Percentiles rank a stretch among this genome's conserved stretches.
phyloP scores from a whole-genome alignment of 495 filamentous ascomycete species.

The Viridothelium virens region DNA sequence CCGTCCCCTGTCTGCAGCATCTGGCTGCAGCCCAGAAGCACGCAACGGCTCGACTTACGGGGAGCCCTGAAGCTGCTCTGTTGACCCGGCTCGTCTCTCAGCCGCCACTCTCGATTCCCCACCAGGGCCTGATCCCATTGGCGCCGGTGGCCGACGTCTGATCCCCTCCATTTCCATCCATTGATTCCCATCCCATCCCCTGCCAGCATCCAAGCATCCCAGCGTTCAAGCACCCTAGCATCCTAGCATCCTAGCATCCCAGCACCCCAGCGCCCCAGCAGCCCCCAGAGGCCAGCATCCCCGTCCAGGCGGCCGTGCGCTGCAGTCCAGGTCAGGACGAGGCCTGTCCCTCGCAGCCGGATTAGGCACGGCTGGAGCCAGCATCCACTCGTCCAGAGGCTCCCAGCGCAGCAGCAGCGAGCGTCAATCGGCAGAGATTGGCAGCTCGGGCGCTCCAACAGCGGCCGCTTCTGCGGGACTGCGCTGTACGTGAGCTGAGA shows the following conservation, averaged over 20 bases:
- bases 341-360: not conserved
- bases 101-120: not conserved
- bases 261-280: no score
- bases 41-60: slow-evolving; percentile 7
- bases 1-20: not conserved
- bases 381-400: slow-evolving; percentile 10
- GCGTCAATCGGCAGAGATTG: not conserved
- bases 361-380: slow-evolving; percentile 3
- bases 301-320: not conserved
- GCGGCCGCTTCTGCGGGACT: not conserved
- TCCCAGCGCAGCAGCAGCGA: slow-evolving; percentile 3
- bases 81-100: not conserved
- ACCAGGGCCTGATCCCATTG: not conserved
- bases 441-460: slow-evolving; percentile 5
- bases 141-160: slow-evolving; percentile 3
- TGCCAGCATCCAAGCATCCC: no score
- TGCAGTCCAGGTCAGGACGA: slow-evolving; percentile 7
- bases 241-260: no score
- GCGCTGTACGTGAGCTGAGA: slow-evolving; percentile 14
- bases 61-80: not conserved
- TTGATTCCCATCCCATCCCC: no score
- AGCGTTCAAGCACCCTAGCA: no score
- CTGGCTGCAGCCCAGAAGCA: slow-evolving; percentile 11
- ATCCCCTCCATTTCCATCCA: not conserved
- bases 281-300: no score